Evolutionary conservation across 1,284 basidiomycete genomes (phyloP).

Genomic region (Apiotrichum akiyoshidainum): DNA sequence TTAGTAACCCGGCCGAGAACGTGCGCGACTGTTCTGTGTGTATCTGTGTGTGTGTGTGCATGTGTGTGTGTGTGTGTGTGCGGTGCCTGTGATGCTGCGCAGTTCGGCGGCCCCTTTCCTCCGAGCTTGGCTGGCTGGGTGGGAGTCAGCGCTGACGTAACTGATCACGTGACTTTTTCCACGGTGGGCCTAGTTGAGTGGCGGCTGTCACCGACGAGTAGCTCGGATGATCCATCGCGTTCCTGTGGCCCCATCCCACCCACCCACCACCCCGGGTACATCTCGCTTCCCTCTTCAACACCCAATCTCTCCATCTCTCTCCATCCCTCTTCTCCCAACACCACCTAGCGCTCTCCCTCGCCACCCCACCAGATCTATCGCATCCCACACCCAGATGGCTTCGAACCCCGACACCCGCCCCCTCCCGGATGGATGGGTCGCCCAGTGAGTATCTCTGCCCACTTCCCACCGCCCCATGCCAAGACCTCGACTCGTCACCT

Average conservation of each 20-base stretch:
- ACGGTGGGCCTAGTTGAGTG: too few relatives aligned
- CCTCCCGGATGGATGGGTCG: slow-evolving; percentile 47
- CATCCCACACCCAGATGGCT: background rate
- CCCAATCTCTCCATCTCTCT: background rate
- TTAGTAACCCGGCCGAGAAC: too few relatives aligned
- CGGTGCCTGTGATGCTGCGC: too few relatives aligned
- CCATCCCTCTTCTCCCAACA: background rate
- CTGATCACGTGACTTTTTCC: slow-evolving; percentile 1
- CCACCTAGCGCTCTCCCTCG: too few relatives aligned
- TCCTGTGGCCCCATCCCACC: too few relatives aligned
- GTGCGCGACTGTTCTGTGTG: too few relatives aligned
- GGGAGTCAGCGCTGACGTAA: background rate
- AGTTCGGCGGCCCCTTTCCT: background rate
- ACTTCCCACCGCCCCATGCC: background rate
- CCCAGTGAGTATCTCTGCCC: slow-evolving; percentile 34
- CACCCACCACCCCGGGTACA: too few relatives aligned
- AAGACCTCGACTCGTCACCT: background rate
- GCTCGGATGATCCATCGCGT: background rate
- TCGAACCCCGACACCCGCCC: slow-evolving; percentile 44
- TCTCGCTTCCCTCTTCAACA: background rate
- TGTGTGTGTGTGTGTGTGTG: too few relatives aligned
- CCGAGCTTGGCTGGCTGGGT: too few relatives aligned
- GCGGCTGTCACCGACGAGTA: background rate
- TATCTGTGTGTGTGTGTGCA: too few relatives aligned
- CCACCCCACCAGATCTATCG: background rate